Conservation (phyloP, 2,329 filamentous ascomycete species). For the Coleophoma cylindrospora region DNA sequence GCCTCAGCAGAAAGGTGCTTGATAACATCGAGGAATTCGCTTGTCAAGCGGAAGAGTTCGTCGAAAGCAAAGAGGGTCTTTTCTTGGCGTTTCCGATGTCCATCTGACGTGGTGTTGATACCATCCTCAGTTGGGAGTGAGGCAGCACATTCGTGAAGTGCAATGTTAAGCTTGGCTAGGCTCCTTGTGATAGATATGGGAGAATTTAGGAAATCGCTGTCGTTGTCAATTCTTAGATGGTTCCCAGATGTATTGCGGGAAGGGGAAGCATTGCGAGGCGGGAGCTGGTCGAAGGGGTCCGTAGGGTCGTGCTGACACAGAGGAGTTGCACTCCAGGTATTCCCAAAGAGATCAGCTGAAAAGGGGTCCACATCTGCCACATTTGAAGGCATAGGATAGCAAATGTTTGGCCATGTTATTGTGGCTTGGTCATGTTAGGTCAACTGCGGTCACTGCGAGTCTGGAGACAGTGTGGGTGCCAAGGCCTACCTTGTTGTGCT, state of each 20-base stretch:
- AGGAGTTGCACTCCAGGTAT: background rate
- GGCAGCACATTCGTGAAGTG: background rate
- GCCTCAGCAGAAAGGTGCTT: background rate
- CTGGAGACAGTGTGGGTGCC: background rate
- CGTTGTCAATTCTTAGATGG: background rate
- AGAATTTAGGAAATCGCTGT: background rate
- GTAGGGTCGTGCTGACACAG: background rate
- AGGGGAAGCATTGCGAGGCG: background rate
- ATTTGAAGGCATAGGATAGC: background rate
- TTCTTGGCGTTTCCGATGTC: background rate
- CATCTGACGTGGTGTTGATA: background rate
- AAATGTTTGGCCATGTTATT: background rate
- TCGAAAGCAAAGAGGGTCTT: constrained; percentile 1
- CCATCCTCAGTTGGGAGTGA: background rate
- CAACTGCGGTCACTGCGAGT: too few species aligned
- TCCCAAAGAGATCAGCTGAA: background rate
- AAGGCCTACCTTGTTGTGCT: background rate
- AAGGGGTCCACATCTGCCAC: background rate
- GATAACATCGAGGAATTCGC: constrained; percentile 1
- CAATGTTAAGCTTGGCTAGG: constrained; percentile 2
- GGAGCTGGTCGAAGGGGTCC: background rate
- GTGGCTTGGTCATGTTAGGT: too few species aligned
- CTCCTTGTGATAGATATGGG: background rate
- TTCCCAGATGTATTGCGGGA: background rate
- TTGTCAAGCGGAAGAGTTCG: constrained; percentile 4